phyloP scores from a whole-genome alignment of 805 yeast species.

The Starmera quercuum region DNA sequence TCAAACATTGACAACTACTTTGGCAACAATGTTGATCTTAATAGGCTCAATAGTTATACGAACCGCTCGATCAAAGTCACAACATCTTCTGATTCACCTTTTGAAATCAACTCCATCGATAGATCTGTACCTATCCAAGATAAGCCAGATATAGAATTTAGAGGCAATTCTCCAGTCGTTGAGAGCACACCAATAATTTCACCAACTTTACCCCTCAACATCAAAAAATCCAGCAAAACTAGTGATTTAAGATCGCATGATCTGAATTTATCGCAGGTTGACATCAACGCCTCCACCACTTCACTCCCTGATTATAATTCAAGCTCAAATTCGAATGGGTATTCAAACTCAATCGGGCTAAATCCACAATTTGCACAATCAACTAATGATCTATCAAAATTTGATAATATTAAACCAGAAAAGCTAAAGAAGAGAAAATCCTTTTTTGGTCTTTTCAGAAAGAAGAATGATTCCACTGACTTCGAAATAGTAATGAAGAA shows the following conservation, averaged over 20 bases:
- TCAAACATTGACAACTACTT: constrained; percentile 3
- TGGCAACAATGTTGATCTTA: constrained; percentile 4
- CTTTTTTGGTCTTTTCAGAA: constrained; percentile 15
- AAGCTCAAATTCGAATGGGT: background rate
- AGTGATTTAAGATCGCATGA: no score
- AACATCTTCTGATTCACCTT: background rate
- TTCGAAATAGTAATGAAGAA: constrained; percentile 18
- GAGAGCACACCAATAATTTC: constrained; percentile 1
- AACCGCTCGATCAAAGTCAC: constrained; percentile 3
- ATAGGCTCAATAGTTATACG: constrained; percentile 6
- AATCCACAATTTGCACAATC: constrained; percentile 2
- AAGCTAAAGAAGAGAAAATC: constrained; percentile 16
- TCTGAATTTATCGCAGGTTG: no score
- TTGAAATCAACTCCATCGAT: constrained; percentile 1
- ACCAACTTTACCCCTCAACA: constrained; percentile 3
- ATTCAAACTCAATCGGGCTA: background rate
- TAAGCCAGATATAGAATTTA: background rate
- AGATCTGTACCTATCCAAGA: constrained; percentile 1
- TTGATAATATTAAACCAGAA: constrained; percentile 4
- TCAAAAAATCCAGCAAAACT: constrained; percentile 1
- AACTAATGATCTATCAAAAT: constrained; percentile 5
- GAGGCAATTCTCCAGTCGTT: background rate
- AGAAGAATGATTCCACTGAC: constrained; percentile 11
- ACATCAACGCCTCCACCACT: no score
- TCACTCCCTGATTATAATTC: background rate